Conservation (phyloP, 768 basidiomycete genomes). For the Pulveroboletus frians region DNA sequence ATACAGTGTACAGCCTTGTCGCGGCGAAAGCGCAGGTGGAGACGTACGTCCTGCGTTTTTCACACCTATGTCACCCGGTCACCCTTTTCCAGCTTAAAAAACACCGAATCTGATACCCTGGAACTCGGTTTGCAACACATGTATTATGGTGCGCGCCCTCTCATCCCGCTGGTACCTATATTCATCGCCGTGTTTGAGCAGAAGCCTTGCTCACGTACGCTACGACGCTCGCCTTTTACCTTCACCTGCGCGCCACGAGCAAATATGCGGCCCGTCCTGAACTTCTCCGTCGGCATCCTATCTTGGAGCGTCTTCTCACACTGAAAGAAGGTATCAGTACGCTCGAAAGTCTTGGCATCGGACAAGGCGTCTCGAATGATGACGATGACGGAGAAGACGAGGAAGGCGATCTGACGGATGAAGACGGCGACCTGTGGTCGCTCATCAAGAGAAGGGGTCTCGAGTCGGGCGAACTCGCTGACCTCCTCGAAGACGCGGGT, state of each 20-base stretch:
- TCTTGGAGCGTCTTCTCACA: conserved; percentile 69
- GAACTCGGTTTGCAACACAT: conserved; percentile 71
- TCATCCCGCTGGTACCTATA: neutral
- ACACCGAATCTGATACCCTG: conserved; percentile 45
- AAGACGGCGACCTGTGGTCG: conserved; percentile 42
- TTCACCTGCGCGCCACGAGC: conserved; percentile 72
- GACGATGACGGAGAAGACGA: conserved; percentile 34
- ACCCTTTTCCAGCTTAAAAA: conserved; percentile 40
- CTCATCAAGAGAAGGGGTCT: conserved; percentile 34
- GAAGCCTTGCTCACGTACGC: conserved; percentile 89
- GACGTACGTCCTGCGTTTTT: conserved; percentile 39
- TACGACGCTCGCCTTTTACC: conserved; percentile 86
- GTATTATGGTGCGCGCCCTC: conserved; percentile 74
- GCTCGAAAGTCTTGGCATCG: conserved; percentile 83
- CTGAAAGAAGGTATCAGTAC: conserved; percentile 79
- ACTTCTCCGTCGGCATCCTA: conserved; percentile 62
- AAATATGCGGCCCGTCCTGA: conserved; percentile 59
- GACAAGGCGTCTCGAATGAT: conserved; percentile 43
- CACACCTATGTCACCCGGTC: neutral
- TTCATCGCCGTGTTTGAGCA: conserved; percentile 29
- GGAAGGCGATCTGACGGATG: conserved; percentile 32
- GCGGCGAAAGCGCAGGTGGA: conserved; percentile 50
- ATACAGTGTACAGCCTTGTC: conserved; percentile 51
- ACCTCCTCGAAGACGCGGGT: conserved; percentile 51
- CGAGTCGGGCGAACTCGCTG: conserved; percentile 47